Percentiles rank a stretch among this genome's conserved stretches.
Evolutionary conservation across 441 rosid species (phyloP).

Genomic region (Mallotus repandus): DNA sequence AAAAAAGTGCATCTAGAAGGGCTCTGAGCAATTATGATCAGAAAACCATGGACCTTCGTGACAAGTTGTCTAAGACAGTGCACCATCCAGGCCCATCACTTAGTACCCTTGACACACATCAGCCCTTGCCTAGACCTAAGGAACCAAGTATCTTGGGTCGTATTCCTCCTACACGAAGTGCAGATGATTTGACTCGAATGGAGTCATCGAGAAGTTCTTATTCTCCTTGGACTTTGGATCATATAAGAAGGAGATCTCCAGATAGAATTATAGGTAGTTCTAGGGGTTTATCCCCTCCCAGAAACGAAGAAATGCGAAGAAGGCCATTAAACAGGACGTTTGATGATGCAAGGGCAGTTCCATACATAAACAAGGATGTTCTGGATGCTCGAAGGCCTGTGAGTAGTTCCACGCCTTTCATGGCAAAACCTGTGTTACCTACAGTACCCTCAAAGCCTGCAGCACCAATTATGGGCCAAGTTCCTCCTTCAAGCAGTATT

Average conservation of each 20-base stretch:
- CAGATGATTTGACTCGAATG: conserved; percentile 45
- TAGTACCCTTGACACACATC: conserved; percentile 34
- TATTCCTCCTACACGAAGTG: conserved; percentile 56
- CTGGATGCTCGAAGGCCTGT: conserved; percentile 51
- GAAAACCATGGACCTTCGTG: conserved; percentile 60
- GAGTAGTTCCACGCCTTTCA: conserved; percentile 42
- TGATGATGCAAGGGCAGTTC: conserved; percentile 54
- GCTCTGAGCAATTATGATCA: conserved; percentile 42
- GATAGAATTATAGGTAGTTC: conserved; percentile 50
- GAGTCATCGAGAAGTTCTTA: conserved; percentile 48
- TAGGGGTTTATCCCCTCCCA: conserved; percentile 58
- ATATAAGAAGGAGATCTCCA: conserved; percentile 64
- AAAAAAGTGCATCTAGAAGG: conserved; percentile 49
- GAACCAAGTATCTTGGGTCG: conserved; percentile 36
- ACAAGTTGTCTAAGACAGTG: conserved; percentile 56
- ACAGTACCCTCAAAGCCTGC: conserved; percentile 47
- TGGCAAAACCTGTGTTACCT: conserved; percentile 54
- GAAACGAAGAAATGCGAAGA: conserved; percentile 52
- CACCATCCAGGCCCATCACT: conserved; percentile 32
- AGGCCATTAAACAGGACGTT: conserved; percentile 50
- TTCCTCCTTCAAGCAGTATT: conserved; percentile 46
- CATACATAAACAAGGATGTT: conserved; percentile 59
- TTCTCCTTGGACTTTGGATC: conserved; percentile 71
- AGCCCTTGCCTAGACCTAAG: conserved; percentile 42
- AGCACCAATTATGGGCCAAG: conserved; percentile 45